Evolutionary conservation across 2,329 filamentous ascomycete species (phyloP), one percentile per base, ranked within the genome.

Genomic region (Dryadomyces quercus-mongolicae): DNA sequence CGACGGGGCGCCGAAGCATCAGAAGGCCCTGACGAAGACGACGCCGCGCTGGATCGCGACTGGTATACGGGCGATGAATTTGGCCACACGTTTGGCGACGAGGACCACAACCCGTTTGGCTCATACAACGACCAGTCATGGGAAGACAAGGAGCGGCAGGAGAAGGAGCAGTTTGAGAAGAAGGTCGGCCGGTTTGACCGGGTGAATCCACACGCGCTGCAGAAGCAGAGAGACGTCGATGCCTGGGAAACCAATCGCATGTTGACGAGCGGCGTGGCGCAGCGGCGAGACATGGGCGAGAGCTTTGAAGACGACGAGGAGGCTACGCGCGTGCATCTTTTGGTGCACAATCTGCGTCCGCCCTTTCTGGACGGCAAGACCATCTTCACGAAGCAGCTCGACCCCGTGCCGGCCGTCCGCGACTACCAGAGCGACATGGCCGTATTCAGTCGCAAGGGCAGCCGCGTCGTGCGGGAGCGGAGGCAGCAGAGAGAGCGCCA

Each of bases 221-320:
- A 95, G 69, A 88, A 91, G 62, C 88, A 95, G 67, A 90, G 87
- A 65, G 93, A 98, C 65, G 90, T 93, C 46, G 93, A 98, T 69
- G 92, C 91, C 0, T 98, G 93, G 93, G 94, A 98, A 69, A 93
- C 92, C 16, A 98, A 98, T 67, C 87, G 93, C 56, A 97, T 98
- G 93, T 77, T 98, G 57, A 93, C 91, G 1, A 96, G 91, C 20
- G 92, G 92, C 55, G 91, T 98, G 18, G 93, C 93, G 18, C 94
- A 98, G 68, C 77, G 92, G 64, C 76, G 89, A 60, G 88, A 93
- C 62, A 81, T 89, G 65, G 84, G 84, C 22, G 78, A 81, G 49
- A 89, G 93, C 64, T 95, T 96, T 63, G 85, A 85, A 52, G 85
- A 95, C 59, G 93, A 98, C 59, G 86, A 96, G 50, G 93, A 98